A percentile compares a stretch with the other conserved stretches of the same genome.
Evolutionary conservation across 208 protist genomes (phyloP).

Genomic region (Crithidia thermophila): DNA sequence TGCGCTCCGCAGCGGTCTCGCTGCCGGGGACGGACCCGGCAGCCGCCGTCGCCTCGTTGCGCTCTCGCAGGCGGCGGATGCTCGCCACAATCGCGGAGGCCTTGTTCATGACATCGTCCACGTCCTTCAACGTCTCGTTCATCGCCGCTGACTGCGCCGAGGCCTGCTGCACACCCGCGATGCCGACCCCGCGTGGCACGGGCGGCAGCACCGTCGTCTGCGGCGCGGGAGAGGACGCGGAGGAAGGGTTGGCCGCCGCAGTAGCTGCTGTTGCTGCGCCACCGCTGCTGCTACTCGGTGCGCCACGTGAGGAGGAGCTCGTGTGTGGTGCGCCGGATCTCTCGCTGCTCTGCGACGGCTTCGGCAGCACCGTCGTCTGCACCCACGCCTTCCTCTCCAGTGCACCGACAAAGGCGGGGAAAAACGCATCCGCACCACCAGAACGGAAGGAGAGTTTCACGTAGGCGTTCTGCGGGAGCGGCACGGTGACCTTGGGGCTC

Average conservation of each 20-base stretch:
- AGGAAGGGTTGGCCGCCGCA: neutral
- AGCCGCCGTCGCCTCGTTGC: constrained; percentile 32
- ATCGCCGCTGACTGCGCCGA: constrained; percentile 51
- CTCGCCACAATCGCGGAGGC: constrained; percentile 71
- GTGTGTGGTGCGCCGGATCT: too few relatives aligned
- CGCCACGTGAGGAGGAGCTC: too few relatives aligned
- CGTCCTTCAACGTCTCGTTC: constrained; percentile 66
- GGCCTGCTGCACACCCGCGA: constrained; percentile 73
- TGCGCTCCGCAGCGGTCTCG: constrained; percentile 36
- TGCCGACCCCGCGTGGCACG: constrained; percentile 63
- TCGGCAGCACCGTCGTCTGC: constrained; percentile 24
- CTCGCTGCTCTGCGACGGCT: neutral
- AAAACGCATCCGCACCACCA: constrained; percentile 64
- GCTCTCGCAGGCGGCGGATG: constrained; percentile 66
- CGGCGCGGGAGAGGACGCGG: neutral
- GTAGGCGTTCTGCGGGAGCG: constrained; percentile 44
- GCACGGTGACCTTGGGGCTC: constrained; percentile 67
- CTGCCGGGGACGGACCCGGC: constrained; percentile 26
- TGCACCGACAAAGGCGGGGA: constrained; percentile 34
- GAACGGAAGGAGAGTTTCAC: constrained; percentile 62
- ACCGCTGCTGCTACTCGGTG: neutral
- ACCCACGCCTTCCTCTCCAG: constrained; percentile 53
- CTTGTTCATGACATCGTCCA: constrained; percentile 87
- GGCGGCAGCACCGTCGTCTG: neutral
- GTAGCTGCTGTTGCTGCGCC: neutral